phyloP scores from a whole-genome alignment of 495 filamentous ascomycete genomes.

The Trichodelitschia bisporula region DNA sequence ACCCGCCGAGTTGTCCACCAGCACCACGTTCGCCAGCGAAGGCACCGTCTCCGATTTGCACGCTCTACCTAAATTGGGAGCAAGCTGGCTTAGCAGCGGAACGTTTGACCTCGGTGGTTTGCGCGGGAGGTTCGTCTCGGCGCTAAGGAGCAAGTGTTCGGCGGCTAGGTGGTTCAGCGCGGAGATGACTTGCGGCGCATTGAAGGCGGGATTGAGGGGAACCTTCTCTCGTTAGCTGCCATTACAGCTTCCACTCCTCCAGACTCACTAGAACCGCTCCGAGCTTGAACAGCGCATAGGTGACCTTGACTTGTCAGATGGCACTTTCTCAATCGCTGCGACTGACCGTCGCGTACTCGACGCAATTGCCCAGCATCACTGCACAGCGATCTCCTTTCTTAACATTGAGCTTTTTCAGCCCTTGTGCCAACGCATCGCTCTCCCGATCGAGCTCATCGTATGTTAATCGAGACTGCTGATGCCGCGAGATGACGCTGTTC shows the following conservation, averaged over 20 bases:
- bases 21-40: slow-evolving; percentile 39
- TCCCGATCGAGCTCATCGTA: slow-evolving; percentile 49
- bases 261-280: slow-evolving; percentile 54
- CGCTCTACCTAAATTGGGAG: slow-evolving; percentile 28
- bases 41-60: slow-evolving; percentile 41
- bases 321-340: background rate
- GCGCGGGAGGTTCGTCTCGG: slow-evolving; percentile 65
- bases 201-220: slow-evolving; percentile 84
- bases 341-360: slow-evolving; percentile 52
- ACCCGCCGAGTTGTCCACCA: slow-evolving; percentile 57
- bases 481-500: slow-evolving; percentile 35
- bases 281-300: slow-evolving; percentile 80
- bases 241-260: background rate
- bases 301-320: slow-evolving; percentile 20
- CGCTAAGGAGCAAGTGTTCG: slow-evolving; percentile 55
- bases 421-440: slow-evolving; percentile 56
- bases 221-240: slow-evolving; percentile 25
- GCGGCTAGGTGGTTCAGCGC: slow-evolving; percentile 55
- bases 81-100: slow-evolving; percentile 36
- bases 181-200: slow-evolving; percentile 45
- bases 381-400: slow-evolving; percentile 68
- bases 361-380: slow-evolving; percentile 62
- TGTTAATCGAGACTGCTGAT: slow-evolving; percentile 37
- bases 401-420: slow-evolving; percentile 48
- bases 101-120: slow-evolving; percentile 61